Evolutionary conservation across 1,284 basidiomycete genomes (phyloP).

Genomic region (Ceratobasidium sp.): DNA sequence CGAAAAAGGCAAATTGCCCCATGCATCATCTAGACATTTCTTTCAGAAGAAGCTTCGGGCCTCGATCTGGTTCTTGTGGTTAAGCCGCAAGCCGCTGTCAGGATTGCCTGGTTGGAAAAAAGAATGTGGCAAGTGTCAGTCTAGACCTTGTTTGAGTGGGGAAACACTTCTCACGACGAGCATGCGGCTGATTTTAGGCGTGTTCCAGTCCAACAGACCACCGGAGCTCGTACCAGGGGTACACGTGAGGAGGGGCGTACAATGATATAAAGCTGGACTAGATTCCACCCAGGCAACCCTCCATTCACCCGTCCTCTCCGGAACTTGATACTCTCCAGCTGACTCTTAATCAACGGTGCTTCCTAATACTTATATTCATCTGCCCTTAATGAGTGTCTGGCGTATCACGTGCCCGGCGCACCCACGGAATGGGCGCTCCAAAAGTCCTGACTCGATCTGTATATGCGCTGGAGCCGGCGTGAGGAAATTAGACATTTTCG

Average conservation of each 20-base stretch:
- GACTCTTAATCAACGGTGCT: neutral
- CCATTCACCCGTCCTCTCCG: neutral
- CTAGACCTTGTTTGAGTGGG: neutral
- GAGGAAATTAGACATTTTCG: conserved; percentile 25
- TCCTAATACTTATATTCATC: too few species aligned
- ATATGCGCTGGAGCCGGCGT: conserved; percentile 27
- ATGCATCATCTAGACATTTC: too few species aligned
- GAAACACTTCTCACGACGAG: neutral
- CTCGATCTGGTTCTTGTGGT: neutral
- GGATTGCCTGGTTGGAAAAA: neutral
- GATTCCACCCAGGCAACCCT: neutral
- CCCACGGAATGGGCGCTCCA: conserved; percentile 30
- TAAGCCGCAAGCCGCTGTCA: neutral
- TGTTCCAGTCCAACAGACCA: neutral
- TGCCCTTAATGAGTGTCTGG: conserved; percentile 20
- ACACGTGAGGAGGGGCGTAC: conserved; percentile 12
- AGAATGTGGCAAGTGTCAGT: neutral
- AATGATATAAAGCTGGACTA: conserved; percentile 1
- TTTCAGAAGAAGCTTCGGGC: neutral
- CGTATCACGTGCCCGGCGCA: conserved; percentile 27
- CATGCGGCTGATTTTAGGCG: neutral
- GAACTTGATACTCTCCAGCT: neutral
- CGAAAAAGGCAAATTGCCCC: neutral
- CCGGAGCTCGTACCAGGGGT: conserved; percentile 19
- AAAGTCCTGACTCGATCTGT: conserved; percentile 30